Percentiles rank a stretch among this genome's conserved stretches.
Conservation (phyloP, 225 moss, liverwort and hornwort species). For the Bryum argenteum region DNA sequence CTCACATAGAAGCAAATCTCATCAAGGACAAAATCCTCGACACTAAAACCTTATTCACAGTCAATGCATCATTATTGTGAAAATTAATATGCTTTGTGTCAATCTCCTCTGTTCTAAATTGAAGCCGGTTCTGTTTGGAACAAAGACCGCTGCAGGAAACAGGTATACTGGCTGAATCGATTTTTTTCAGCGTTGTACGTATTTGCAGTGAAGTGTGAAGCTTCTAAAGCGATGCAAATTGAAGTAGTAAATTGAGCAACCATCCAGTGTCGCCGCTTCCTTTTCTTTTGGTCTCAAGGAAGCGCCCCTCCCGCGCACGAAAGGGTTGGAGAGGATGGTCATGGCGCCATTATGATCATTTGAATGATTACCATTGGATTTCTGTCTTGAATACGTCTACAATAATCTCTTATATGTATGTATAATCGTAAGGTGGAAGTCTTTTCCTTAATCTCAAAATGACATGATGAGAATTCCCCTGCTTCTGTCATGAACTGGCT, state of each 20-base stretch:
- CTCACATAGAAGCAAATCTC: no score
- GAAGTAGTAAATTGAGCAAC: background rate
- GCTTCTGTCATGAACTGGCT: no score
- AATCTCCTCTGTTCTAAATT: no score
- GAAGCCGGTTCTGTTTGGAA: no score
- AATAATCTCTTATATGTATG: no score
- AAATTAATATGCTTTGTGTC: background rate
- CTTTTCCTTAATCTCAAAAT: no score
- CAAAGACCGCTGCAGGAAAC: no score
- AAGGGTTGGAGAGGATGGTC: background rate
- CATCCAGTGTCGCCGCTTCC: background rate
- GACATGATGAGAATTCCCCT: no score
- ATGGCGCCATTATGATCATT: no score
- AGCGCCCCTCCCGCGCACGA: background rate
- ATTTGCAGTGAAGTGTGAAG: background rate
- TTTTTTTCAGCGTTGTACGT: background rate
- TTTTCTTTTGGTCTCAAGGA: background rate
- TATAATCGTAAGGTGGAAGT: no score
- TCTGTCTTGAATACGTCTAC: no score
- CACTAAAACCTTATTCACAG: background rate
- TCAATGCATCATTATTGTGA: background rate
- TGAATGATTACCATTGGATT: no score
- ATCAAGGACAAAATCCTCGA: background rate
- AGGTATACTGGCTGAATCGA: background rate
- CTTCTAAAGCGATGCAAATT: conserved; percentile 1